Evolutionary conservation across 352 stramenopile species (phyloP).

Genomic region (Globisporangium takayamanum): DNA sequence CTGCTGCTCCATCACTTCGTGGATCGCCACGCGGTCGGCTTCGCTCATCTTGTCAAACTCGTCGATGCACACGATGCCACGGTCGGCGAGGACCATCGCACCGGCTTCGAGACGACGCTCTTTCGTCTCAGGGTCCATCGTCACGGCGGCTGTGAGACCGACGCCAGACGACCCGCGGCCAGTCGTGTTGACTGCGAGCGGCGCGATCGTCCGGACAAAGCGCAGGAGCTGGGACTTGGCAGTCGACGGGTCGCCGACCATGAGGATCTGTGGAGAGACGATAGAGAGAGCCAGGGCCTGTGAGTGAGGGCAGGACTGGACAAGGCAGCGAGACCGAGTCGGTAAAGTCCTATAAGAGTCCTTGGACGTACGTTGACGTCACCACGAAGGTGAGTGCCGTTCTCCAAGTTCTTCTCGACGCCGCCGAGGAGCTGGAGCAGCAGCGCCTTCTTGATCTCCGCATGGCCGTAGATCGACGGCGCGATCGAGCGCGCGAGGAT

Average conservation of each 20-base stretch:
- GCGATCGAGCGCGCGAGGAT: slow-evolving; percentile 94
- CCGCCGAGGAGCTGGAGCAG: slow-evolving; percentile 86
- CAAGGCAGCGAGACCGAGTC: neutral
- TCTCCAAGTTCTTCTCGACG: slow-evolving; percentile 95
- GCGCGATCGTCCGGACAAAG: slow-evolving; percentile 94
- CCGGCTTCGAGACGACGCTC: slow-evolving; percentile 94
- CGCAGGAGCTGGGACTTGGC: slow-evolving; percentile 98
- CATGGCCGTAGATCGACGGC: slow-evolving; percentile 98
- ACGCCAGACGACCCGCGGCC: slow-evolving; percentile 78
- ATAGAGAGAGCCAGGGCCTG: slow-evolving; percentile 2
- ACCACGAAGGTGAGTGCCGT: slow-evolving; percentile 98
- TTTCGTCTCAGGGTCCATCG: slow-evolving; percentile 93
- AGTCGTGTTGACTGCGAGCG: slow-evolving; percentile 89
- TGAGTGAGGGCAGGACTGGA: slow-evolving; percentile 58
- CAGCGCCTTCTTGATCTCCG: slow-evolving; percentile 95
- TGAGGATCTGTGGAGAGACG: slow-evolving; percentile 41
- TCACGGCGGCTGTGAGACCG: slow-evolving; percentile 98
- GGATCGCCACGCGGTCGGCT: slow-evolving; percentile 97
- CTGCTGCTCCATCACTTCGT: slow-evolving; percentile 99
- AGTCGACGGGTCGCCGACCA: slow-evolving; percentile 98
- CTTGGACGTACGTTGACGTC: slow-evolving; percentile 93
- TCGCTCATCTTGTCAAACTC: slow-evolving; percentile 99
- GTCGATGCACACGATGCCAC: slow-evolving; percentile 99
- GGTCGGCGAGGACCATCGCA: slow-evolving; percentile 98
- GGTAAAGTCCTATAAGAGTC: neutral